Evolutionary conservation across 1,284 basidiomycete species (phyloP).

Genomic region (Abortiporus biennis): DNA sequence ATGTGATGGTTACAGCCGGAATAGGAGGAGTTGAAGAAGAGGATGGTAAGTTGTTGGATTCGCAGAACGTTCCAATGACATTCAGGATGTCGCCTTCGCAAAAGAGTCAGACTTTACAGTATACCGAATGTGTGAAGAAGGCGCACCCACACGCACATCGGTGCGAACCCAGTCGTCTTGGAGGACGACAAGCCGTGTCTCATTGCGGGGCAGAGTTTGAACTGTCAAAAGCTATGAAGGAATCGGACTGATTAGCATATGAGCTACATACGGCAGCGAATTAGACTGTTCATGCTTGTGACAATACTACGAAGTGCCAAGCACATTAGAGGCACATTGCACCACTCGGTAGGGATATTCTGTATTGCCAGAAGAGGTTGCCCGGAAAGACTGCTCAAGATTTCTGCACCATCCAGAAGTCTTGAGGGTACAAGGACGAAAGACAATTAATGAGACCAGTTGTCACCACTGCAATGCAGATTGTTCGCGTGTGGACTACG

Average conservation of each 20-base stretch:
- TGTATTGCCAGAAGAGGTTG: too few species aligned
- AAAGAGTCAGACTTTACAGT: slow-evolving; percentile 1
- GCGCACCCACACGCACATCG: slow-evolving; percentile 50
- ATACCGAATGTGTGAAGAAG: neutral
- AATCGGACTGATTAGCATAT: neutral
- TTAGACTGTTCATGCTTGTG: neutral
- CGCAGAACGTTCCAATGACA: slow-evolving; percentile 64
- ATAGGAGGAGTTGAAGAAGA: slow-evolving; percentile 28
- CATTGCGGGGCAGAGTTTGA: slow-evolving; percentile 27
- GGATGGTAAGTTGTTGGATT: slow-evolving; percentile 18
- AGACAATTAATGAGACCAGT: too few species aligned
- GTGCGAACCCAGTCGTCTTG: slow-evolving; percentile 63
- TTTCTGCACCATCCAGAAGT: too few species aligned
- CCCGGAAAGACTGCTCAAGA: neutral
- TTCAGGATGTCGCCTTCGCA: slow-evolving; percentile 71
- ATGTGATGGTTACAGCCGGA: slow-evolving; percentile 50
- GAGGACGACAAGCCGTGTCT: slow-evolving; percentile 44
- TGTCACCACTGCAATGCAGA: too few species aligned
- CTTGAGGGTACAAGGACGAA: too few species aligned
- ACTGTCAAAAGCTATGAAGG: slow-evolving; percentile 26
- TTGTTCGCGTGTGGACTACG: too few species aligned
- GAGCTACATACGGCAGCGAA: neutral
- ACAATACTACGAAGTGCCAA: neutral
- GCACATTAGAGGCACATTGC: neutral
- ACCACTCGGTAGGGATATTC: too few species aligned